phyloP scores from a whole-genome alignment of 2,329 filamentous ascomycete species.

The Sporothrix dimorphospora region DNA sequence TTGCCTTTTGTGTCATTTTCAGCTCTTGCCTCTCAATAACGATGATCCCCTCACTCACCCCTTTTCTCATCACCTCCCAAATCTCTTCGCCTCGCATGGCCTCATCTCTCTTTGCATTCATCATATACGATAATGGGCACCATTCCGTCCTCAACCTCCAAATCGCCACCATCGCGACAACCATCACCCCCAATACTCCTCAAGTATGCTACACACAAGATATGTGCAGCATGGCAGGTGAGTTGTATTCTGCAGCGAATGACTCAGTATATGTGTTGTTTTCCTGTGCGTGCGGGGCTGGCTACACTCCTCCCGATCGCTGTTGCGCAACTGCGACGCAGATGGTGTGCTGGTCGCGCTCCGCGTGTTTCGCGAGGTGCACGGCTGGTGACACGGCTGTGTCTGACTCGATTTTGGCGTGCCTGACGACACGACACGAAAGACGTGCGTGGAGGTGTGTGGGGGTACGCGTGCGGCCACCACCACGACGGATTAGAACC shows the following conservation, averaged over 20 bases:
- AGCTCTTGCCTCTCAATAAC: too few species aligned
- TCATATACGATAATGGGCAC: too few species aligned
- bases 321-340: background rate
- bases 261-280: background rate
- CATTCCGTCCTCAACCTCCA: too few species aligned
- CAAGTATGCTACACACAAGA: too few species aligned
- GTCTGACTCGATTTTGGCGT: background rate
- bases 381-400: background rate
- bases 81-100: too few species aligned
- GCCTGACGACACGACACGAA: background rate
- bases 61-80: too few species aligned
- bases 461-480: background rate
- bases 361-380: background rate
- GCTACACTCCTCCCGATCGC: background rate
- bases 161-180: too few species aligned
- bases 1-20: too few species aligned
- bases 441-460: too few species aligned
- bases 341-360: background rate
- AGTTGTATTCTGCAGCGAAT: background rate
- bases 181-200: too few species aligned
- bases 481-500: background rate
- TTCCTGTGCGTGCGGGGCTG: background rate
- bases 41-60: too few species aligned
- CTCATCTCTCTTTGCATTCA: too few species aligned
- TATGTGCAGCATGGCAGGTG: background rate